phyloP scores from a whole-genome alignment of 768 basidiomycete genomes.

The Peribolospora kevripleyi region DNA sequence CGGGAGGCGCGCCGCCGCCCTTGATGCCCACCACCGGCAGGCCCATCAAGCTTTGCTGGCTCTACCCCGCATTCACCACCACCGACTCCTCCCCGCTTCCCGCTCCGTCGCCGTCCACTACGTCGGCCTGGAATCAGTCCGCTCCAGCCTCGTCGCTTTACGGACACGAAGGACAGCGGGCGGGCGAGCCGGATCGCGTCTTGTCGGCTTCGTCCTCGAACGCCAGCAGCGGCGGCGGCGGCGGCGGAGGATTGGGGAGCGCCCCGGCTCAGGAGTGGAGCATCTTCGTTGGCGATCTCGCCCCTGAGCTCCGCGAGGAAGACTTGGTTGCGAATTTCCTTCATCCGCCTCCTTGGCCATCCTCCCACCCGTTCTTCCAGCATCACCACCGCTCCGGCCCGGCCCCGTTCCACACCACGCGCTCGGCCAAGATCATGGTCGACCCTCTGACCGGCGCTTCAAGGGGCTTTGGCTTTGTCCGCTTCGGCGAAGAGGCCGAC shows the following conservation, averaged over 20 bases:
- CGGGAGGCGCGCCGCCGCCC: constrained; percentile 24
- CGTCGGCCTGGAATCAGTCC: constrained; percentile 3
- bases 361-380: neutral
- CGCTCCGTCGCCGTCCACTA: constrained; percentile 8
- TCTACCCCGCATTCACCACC: constrained; percentile 13
- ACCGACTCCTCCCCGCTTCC: constrained; percentile 19
- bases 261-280: constrained; percentile 38
- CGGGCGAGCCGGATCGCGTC: neutral
- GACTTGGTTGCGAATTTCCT: constrained; percentile 62
- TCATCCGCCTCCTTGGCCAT: neutral
- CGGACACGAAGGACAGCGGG: neutral
- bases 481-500: constrained; percentile 71
- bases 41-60: constrained; percentile 64
- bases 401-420: constrained; percentile 9
- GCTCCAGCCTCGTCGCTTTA: constrained; percentile 3
- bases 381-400: constrained; percentile 27
- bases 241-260: neutral
- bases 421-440: constrained; percentile 49
- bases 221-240: no score
- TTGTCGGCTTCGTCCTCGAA: no score
- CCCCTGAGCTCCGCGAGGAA: constrained; percentile 79
- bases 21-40: constrained; percentile 65
- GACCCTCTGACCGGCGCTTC: constrained; percentile 73
- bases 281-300: constrained; percentile 83
- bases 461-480: constrained; percentile 76